Conservation (phyloP, 495 filamentous ascomycete species). For the Durotheca rogersii region DNA sequence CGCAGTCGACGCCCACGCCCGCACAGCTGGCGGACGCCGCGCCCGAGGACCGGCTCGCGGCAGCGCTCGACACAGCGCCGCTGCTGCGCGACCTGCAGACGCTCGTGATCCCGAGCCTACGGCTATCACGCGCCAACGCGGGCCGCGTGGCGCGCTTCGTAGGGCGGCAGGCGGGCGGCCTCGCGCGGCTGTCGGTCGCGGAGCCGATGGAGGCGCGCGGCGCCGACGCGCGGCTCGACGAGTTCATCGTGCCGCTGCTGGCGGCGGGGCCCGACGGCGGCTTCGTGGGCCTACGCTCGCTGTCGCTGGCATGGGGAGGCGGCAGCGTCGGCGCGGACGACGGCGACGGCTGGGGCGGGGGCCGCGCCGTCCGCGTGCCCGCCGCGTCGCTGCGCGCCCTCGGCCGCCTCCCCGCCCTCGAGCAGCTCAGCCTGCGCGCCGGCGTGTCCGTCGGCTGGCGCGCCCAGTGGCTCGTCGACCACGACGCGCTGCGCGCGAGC, state of each 20-base stretch:
- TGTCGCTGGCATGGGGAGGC: not conserved
- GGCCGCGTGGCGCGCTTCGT: not conserved
- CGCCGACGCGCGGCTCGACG: not conserved
- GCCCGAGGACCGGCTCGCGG: not conserved
- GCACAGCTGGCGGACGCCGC: no score
- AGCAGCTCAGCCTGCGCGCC: not conserved
- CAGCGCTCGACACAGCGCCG: not conserved
- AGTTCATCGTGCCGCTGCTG: not conserved
- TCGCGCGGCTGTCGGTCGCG: not conserved
- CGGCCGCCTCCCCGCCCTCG: not conserved
- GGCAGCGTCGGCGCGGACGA: not conserved
- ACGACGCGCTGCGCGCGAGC: not conserved
- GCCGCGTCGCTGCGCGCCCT: not conserved
- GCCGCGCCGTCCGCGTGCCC: not conserved
- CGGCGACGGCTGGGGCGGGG: no score
- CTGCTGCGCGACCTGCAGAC: not conserved
- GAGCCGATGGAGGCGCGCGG: not conserved
- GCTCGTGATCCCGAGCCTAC: not conserved
- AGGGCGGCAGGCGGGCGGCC: not conserved
- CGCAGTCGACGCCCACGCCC: no score
- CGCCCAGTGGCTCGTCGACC: not conserved
- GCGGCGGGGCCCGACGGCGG: no score
- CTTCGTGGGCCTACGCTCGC: not conserved
- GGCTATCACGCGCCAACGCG: not conserved
- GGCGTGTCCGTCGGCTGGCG: not conserved